Conservation (phyloP, 2,329 filamentous ascomycete species). For the Piedraia hortae region DNA sequence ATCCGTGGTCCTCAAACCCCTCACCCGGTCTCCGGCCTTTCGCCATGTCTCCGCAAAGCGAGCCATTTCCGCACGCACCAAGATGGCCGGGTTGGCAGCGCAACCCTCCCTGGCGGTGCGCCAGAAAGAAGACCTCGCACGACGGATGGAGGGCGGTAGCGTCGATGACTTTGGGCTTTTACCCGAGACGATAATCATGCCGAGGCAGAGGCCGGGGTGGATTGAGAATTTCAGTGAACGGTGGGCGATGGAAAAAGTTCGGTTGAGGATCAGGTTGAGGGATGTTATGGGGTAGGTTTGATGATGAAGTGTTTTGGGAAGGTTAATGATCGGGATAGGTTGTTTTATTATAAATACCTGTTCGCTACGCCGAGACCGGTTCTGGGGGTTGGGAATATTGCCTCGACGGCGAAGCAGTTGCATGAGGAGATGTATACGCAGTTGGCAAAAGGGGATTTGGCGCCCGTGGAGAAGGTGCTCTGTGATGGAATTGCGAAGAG, state of each 20-base stretch:
- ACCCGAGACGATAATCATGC: constrained; percentile 13
- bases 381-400: constrained; percentile 13
- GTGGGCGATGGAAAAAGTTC: constrained; percentile 3
- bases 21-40: not conserved
- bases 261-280: constrained; percentile 1
- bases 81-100: not conserved
- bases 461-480: constrained; percentile 4
- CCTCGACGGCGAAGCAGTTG: constrained; percentile 14
- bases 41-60: not conserved
- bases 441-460: constrained; percentile 17
- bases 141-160: not conserved
- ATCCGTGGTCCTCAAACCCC: not conserved
- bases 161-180: constrained; percentile 18
- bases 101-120: not conserved
- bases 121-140: not conserved
- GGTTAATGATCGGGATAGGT: not conserved
- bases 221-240: constrained; percentile 1
- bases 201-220: constrained; percentile 6
- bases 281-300: constrained; percentile 1
- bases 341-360: constrained; percentile 3
- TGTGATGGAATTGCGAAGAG: constrained; percentile 5
- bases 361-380: constrained; percentile 11
- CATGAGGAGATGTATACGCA: constrained; percentile 20
- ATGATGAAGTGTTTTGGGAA: constrained; percentile 1
- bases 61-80: not conserved